Evolutionary conservation across 2,329 filamentous ascomycete genomes (phyloP).

Genomic region (Achaetomium macrosporum): DNA sequence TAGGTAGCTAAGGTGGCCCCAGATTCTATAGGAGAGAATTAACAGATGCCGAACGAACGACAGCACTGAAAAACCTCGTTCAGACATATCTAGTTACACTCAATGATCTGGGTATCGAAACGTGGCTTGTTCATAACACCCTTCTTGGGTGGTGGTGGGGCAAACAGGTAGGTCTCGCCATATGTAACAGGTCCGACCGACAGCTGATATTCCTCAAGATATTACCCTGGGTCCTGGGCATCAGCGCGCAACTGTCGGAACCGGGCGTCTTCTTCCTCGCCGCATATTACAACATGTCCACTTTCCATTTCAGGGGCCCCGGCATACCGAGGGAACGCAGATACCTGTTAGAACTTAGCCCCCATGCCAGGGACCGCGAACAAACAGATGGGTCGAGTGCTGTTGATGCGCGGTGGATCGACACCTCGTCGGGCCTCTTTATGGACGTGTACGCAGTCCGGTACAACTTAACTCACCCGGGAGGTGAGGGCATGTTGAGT

Average conservation of each 20-base stretch:
- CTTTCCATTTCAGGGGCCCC: conserved; percentile 39
- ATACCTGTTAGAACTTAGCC: conserved; percentile 47
- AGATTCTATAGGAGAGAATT: background rate
- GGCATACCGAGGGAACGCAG: conserved; percentile 35
- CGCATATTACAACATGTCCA: conserved; percentile 57
- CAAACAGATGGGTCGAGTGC: conserved; percentile 36
- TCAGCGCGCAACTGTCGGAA: conserved; percentile 68
- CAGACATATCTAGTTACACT: conserved; percentile 68
- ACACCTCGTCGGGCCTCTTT: conserved; percentile 41
- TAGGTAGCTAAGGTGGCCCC: too few relatives aligned
- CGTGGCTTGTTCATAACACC: conserved; percentile 82
- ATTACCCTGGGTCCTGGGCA: conserved; percentile 68
- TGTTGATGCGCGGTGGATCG: conserved; percentile 46
- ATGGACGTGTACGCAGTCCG: conserved; percentile 48
- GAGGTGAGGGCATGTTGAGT: conserved; percentile 41
- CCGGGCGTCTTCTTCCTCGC: conserved; percentile 61
- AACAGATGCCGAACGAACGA: background rate
- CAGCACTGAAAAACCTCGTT: conserved; percentile 58
- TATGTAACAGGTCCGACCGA: background rate
- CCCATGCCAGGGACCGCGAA: conserved; percentile 35
- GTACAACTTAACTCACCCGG: conserved; percentile 40
- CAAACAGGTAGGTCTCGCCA: conserved; percentile 33
- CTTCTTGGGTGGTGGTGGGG: conserved; percentile 87
- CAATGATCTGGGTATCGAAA: conserved; percentile 60
- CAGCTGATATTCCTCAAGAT: background rate